A percentile compares a stretch with the other conserved stretches of the same genome.
phyloP scores from a whole-genome alignment of 1,284 basidiomycete genomes.

The Trichosporon sp. region DNA sequence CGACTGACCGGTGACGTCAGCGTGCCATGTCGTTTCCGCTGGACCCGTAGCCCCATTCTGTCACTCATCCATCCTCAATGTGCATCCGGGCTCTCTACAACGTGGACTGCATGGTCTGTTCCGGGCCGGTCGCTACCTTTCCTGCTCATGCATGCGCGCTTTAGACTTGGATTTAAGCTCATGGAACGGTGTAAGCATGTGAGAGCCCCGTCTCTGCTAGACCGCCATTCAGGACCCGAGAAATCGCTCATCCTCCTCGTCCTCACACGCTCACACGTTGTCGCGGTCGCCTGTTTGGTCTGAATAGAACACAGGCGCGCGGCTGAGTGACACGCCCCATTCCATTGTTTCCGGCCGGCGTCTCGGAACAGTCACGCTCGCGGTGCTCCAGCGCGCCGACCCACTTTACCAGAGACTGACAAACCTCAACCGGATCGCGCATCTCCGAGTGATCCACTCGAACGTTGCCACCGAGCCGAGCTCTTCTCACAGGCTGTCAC shows the following conservation, averaged over 20 bases:
- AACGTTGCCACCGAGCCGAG: no score
- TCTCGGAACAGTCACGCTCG: conserved; percentile 7
- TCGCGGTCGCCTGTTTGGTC: no score
- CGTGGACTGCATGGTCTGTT: background rate
- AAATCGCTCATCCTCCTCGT: no score
- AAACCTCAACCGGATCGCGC: no score
- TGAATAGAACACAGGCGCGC: background rate
- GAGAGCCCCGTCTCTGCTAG: no score
- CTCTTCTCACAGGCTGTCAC: no score
- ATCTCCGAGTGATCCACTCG: no score
- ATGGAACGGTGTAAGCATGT: background rate
- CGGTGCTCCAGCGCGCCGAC: background rate
- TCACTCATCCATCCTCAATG: background rate
- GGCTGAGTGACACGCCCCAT: background rate
- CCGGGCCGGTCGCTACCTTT: background rate
- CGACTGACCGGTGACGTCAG: conserved; percentile 5
- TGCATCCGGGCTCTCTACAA: background rate
- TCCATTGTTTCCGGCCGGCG: background rate
- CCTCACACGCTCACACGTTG: no score
- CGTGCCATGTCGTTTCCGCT: background rate
- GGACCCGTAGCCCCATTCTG: background rate
- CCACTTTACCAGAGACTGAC: background rate
- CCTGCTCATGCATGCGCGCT: background rate
- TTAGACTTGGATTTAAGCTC: background rate
- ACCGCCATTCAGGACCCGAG: no score